These are phyloP conservation scores for Stereum hirsutum DNA, from an alignment of 1,284 basidiomycete species.

Conservation along the genomic window DNA sequence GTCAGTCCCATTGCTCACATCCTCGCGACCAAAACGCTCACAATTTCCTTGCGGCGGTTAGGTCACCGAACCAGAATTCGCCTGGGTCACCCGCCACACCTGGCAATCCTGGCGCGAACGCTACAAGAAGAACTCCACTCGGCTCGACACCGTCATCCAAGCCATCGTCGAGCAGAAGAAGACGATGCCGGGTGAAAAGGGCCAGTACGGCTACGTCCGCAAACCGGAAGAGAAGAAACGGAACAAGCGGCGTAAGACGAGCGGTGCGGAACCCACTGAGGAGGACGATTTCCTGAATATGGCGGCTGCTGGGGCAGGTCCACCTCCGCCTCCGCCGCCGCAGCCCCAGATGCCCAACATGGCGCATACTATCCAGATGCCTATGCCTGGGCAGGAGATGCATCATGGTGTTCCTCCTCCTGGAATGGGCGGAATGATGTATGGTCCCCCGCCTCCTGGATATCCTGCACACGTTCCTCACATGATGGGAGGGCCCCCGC, in stretches of 20 bases:
- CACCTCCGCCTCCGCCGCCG: slow-evolving; percentile 14
- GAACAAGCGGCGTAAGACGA: slow-evolving; percentile 27
- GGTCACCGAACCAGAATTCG: slow-evolving; percentile 57
- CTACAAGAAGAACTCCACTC: slow-evolving; percentile 69
- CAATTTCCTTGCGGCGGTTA: no score
- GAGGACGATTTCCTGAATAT: slow-evolving; percentile 9
- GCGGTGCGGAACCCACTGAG: slow-evolving; percentile 10
- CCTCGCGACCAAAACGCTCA: no score
- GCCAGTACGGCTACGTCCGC: slow-evolving; percentile 70
- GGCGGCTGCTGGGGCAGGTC: background rate
- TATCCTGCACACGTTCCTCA: slow-evolving; percentile 7
- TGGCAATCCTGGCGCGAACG: slow-evolving; percentile 84
- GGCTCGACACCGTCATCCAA: slow-evolving; percentile 55
- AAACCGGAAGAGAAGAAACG: slow-evolving; percentile 60
- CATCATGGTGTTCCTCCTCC: slow-evolving; percentile 5
- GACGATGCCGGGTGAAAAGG: slow-evolving; percentile 57
- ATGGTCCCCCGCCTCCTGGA: slow-evolving; percentile 5
- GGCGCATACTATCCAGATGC: slow-evolving; percentile 10
- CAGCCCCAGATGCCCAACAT: no score
- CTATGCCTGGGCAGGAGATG: slow-evolving; percentile 6
- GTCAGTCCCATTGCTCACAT: no score
- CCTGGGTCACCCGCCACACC: slow-evolving; percentile 73
- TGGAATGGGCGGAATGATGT: slow-evolving; percentile 7
- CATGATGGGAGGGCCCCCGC: slow-evolving; percentile 11
- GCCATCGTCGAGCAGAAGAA: slow-evolving; percentile 60